Evolutionary conservation across 345 rosid species (phyloP).

Genomic region (Sapria himalayana): DNA sequence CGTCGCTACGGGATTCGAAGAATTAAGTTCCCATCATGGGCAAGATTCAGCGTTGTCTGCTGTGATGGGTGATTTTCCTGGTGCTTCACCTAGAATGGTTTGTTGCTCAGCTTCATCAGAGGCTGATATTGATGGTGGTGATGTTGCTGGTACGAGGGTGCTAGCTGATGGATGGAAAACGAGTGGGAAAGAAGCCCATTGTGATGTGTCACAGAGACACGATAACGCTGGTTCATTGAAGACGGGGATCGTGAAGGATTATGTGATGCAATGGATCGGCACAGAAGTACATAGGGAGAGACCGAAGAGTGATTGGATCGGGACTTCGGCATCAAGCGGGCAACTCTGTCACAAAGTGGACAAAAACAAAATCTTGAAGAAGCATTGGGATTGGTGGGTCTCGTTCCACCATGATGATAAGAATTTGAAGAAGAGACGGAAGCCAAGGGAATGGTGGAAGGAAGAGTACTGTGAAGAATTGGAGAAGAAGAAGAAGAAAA

Average conservation of each 20-base stretch:
- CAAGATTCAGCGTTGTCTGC: constrained; percentile 49
- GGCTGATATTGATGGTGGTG: constrained; percentile 18
- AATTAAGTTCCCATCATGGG: constrained; percentile 20
- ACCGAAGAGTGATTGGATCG: constrained; percentile 58
- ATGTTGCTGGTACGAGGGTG: constrained; percentile 14
- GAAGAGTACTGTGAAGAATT: constrained; percentile 79
- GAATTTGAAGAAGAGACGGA: constrained; percentile 34
- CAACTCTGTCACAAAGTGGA: constrained; percentile 14
- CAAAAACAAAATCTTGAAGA: constrained; percentile 29
- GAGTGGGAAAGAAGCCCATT: constrained; percentile 16
- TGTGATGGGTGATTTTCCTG: constrained; percentile 24
- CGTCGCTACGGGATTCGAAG: constrained; percentile 47
- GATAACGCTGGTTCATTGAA: constrained; percentile 19
- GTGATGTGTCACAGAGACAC: constrained; percentile 56
- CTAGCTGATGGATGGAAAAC: constrained; percentile 9
- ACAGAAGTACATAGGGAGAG: constrained; percentile 61
- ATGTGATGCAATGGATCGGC: constrained; percentile 91
- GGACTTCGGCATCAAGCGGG: constrained; percentile 13
- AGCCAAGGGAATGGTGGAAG: constrained; percentile 93
- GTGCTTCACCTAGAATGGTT: constrained; percentile 16
- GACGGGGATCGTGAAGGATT: constrained; percentile 44
- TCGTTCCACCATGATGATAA: constrained; percentile 52
- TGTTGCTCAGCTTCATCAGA: constrained; percentile 12
- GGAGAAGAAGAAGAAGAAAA: constrained; percentile 41
- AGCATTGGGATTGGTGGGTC: constrained; percentile 77